phyloP scores from a whole-genome alignment of 1,284 basidiomycete genomes.

The Tilletia walkeri region DNA sequence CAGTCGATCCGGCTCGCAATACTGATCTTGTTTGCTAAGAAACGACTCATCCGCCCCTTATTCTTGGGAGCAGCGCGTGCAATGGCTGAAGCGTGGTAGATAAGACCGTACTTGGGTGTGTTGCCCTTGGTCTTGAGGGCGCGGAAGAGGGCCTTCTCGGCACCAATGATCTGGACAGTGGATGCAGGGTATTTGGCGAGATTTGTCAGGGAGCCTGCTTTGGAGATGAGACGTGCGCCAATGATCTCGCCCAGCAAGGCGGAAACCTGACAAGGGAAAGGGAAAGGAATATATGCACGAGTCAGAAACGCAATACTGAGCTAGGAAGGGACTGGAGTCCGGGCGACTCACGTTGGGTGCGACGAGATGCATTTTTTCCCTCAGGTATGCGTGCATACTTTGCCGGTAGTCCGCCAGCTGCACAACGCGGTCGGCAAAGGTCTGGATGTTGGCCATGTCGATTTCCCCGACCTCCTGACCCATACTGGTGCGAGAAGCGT shows the following conservation, averaged over 20 bases:
- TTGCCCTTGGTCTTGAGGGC: conserved; percentile 98
- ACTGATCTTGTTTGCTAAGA: conserved; percentile 98
- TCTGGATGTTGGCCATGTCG: conserved; percentile 90
- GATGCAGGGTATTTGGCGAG: conserved; percentile 96
- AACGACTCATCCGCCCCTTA: conserved; percentile 96
- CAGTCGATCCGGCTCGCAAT: conserved; percentile 98
- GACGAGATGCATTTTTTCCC: conserved; percentile 95
- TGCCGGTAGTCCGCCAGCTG: conserved; percentile 89
- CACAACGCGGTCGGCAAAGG: conserved; percentile 95
- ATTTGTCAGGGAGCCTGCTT: conserved; percentile 89
- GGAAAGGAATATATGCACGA: too few species aligned
- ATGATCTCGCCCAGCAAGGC: conserved; percentile 94
- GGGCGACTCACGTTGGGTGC: conserved; percentile 78
- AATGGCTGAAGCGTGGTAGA: conserved; percentile 80
- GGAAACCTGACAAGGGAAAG: conserved; percentile 50
- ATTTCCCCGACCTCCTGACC: conserved; percentile 96
- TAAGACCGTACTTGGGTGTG: conserved; percentile 95
- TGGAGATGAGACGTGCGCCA: conserved; percentile 90
- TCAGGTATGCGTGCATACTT: conserved; percentile 88
- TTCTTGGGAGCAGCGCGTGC: conserved; percentile 90
- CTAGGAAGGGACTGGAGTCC: too few species aligned
- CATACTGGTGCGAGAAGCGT: conserved; percentile 92
- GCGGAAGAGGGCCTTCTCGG: conserved; percentile 96
- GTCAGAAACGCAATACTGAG: neutral
- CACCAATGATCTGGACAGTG: conserved; percentile 96